Evolutionary conservation across 192 early-diverging fungal genomes (phyloP).

Genomic region (Umbelopsis vinacea): DNA sequence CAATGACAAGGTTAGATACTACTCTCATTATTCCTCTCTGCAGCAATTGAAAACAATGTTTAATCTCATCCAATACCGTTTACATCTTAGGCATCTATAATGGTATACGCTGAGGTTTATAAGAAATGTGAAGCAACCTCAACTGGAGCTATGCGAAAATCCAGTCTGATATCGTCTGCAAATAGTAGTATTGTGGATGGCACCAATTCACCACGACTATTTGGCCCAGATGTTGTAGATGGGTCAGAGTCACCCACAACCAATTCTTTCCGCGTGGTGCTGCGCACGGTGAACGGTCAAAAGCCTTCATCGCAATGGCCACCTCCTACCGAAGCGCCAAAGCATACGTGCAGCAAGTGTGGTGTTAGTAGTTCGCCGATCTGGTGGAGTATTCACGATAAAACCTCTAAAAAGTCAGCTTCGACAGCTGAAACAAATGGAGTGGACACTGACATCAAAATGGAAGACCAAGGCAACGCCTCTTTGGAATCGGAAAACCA

Average conservation of each 20-base stretch:
- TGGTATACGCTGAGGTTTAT: constrained; percentile 45
- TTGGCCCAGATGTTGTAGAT: constrained; percentile 16
- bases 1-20: not conserved
- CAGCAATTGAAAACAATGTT: not conserved
- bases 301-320: constrained; percentile 25
- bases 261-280: constrained; percentile 18
- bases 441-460: not conserved
- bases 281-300: constrained; percentile 23
- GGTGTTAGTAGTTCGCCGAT: constrained; percentile 42
- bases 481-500: not conserved
- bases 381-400: constrained; percentile 43
- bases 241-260: constrained; percentile 11
- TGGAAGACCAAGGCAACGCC: constrained; percentile 4
- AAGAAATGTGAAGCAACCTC: constrained; percentile 41
- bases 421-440: not conserved
- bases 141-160: constrained; percentile 51
- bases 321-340: not conserved
- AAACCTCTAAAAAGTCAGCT: not conserved
- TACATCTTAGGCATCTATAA: constrained; percentile 20
- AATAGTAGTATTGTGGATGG: not conserved
- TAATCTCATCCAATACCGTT: constrained; percentile 32
- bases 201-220: not conserved
- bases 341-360: constrained; percentile 35
- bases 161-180: constrained; percentile 27
- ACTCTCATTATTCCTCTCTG: not conserved